Evolutionary conservation across 495 filamentous ascomycete species (phyloP).

Genomic region (Penicillium manginii): DNA sequence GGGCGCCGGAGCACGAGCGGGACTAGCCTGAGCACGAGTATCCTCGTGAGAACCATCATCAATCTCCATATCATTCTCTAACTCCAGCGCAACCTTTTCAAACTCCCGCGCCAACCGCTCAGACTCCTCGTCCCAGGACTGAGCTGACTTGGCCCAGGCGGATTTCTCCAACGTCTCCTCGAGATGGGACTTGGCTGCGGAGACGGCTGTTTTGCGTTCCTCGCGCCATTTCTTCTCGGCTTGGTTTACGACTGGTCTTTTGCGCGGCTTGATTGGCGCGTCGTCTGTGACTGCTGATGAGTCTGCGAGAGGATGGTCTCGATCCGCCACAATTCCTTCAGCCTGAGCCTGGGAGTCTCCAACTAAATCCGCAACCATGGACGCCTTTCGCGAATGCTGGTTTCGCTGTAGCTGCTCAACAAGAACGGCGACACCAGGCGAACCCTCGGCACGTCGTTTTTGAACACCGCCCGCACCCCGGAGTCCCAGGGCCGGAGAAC

Average conservation of each 20-base stretch:
- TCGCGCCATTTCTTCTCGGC: slow-evolving; percentile 50
- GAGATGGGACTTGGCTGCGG: slow-evolving; percentile 46
- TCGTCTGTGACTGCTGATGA: neutral
- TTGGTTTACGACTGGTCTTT: slow-evolving; percentile 49
- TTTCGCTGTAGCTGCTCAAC: slow-evolving; percentile 46
- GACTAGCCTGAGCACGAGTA: neutral
- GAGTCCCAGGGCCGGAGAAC: slow-evolving; percentile 26
- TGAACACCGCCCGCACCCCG: slow-evolving; percentile 40
- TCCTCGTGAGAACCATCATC: neutral
- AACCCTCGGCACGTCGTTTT: slow-evolving; percentile 38
- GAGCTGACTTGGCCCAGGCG: slow-evolving; percentile 33
- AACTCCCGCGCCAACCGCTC: slow-evolving; percentile 49
- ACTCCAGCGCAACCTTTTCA: slow-evolving; percentile 51
- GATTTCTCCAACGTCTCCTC: slow-evolving; percentile 39
- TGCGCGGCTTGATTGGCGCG: slow-evolving; percentile 32
- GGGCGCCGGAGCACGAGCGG: neutral
- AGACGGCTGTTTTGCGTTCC: slow-evolving; percentile 40
- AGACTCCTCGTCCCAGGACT: slow-evolving; percentile 50
- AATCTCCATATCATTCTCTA: slow-evolving; percentile 33
- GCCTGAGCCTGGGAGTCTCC: slow-evolving; percentile 12
- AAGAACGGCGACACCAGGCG: slow-evolving; percentile 42
- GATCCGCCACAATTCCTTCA: neutral
- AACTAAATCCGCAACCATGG: slow-evolving; percentile 42
- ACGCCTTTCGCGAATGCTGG: slow-evolving; percentile 45
- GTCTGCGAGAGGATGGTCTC: neutral